phyloP scores from a whole-genome alignment of 129 eudicot genomes.

The Daucus carota region DNA sequence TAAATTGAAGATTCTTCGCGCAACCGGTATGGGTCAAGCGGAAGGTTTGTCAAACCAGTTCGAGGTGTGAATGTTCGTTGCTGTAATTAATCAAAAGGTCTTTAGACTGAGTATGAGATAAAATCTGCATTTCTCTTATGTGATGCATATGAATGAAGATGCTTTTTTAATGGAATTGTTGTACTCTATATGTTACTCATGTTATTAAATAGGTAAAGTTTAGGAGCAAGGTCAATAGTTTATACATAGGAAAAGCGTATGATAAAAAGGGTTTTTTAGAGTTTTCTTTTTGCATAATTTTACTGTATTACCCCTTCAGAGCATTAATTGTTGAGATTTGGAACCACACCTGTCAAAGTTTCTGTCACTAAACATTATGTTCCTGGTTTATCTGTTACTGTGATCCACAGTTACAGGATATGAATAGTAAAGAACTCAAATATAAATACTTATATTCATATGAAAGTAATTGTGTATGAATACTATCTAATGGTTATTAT shows the following conservation, averaged over 20 bases:
- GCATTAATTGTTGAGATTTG: background rate
- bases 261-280: background rate
- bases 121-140: background rate
- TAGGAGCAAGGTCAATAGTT: background rate
- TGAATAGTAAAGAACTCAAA: background rate
- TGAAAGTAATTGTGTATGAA: background rate
- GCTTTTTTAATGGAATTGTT: background rate
- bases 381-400: background rate
- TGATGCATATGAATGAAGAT: background rate
- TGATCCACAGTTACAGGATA: background rate
- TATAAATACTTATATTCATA: background rate
- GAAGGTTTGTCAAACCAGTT: background rate
- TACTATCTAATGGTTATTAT: constrained; percentile 13
- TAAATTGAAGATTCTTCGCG: no score
- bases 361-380: background rate
- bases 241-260: background rate
- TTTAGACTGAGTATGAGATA: background rate
- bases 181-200: no score
- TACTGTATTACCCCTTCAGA: background rate
- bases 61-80: background rate
- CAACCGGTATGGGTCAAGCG: background rate
- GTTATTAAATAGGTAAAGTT: background rate
- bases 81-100: background rate
- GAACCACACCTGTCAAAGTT: background rate
- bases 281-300: background rate